These are phyloP conservation scores for Papiliotrema fonsecae DNA, from an alignment of 1,284 basidiomycete species.

Conservation along the genomic window DNA sequence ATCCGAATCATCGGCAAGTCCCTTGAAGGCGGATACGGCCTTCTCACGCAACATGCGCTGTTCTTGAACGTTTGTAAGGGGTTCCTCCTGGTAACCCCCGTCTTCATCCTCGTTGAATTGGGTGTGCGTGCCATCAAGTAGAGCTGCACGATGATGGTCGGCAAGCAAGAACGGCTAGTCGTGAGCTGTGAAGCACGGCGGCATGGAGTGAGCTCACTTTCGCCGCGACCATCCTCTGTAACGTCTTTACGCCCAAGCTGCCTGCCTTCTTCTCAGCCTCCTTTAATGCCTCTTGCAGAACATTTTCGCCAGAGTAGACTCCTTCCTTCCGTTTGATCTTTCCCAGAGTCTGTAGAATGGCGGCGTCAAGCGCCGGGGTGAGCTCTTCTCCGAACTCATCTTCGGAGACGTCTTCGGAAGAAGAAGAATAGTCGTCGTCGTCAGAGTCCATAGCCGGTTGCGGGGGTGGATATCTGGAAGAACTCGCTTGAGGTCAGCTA, in stretches of 20 bases:
- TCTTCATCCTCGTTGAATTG: constrained; percentile 17
- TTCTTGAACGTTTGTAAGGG: constrained; percentile 72
- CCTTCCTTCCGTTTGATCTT: constrained; percentile 81
- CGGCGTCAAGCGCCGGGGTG: constrained; percentile 89
- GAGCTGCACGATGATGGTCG: constrained; percentile 49
- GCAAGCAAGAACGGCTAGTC: constrained; percentile 48
- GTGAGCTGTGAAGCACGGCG: neutral
- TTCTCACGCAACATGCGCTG: constrained; percentile 71
- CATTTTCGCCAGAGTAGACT: constrained; percentile 59
- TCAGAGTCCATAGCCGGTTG: constrained; percentile 9
- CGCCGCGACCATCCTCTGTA: constrained; percentile 11
- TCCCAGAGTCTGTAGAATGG: constrained; percentile 85
- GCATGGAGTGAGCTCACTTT: constrained; percentile 20
- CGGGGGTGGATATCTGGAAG: neutral
- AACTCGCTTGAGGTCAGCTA: neutral
- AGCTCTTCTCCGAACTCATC: constrained; percentile 95
- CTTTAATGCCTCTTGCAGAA: constrained; percentile 65
- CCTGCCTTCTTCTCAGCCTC: constrained; percentile 32
- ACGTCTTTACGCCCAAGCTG: constrained; percentile 23
- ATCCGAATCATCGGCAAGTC: constrained; percentile 50
- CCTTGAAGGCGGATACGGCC: constrained; percentile 67
- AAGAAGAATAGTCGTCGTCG: constrained; percentile 27
- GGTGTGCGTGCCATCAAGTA: constrained; percentile 33
- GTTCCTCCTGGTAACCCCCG: constrained; percentile 28
- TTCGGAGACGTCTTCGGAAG: constrained; percentile 64